phyloP scores from a whole-genome alignment of 2,329 filamentous ascomycete genomes.

The Rhynchosporium agropyri region DNA sequence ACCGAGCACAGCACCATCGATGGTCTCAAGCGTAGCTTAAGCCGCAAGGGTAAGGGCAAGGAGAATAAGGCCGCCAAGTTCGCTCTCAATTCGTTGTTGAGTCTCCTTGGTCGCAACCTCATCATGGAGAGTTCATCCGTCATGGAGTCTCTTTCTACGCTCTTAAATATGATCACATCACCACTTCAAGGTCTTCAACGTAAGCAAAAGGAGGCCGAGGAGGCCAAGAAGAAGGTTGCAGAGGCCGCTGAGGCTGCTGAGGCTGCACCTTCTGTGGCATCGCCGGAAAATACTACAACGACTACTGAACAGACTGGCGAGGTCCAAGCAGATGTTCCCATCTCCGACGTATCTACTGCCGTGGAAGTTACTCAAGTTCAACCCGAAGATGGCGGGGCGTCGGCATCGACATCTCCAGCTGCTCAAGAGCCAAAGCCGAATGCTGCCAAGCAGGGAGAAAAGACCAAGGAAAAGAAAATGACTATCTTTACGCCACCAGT shows the following conservation, averaged over 20 bases:
- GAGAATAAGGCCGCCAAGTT: conserved; percentile 84
- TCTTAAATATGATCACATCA: conserved; percentile 85
- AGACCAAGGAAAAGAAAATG: conserved; percentile 42
- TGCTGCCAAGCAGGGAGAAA: conserved; percentile 27
- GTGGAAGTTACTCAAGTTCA: conserved; percentile 22
- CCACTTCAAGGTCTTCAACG: conserved; percentile 82
- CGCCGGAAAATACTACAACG: conserved; percentile 29
- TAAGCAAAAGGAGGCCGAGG: conserved; percentile 75
- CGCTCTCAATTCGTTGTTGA: conserved; percentile 87
- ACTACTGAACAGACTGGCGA: conserved; percentile 27
- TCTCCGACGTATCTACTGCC: conserved; percentile 21
- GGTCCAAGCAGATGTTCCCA: conserved; percentile 25
- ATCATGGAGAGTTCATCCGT: conserved; percentile 97
- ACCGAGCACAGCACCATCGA: conserved; percentile 86
- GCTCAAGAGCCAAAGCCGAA: conserved; percentile 17
- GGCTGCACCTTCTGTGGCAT: conserved; percentile 35
- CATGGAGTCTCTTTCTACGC: conserved; percentile 88
- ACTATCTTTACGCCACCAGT: conserved; percentile 74
- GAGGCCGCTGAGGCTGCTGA: conserved; percentile 33
- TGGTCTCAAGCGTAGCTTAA: conserved; percentile 73
- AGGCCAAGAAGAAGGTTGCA: conserved; percentile 47
- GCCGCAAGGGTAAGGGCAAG: conserved; percentile 85
- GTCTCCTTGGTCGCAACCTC: conserved; percentile 86
- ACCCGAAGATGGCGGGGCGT: conserved; percentile 30
- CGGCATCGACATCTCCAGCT: conserved; percentile 23